phyloP scores from a whole-genome alignment of 1,284 basidiomycete genomes.

The Ustilago loliicola region DNA sequence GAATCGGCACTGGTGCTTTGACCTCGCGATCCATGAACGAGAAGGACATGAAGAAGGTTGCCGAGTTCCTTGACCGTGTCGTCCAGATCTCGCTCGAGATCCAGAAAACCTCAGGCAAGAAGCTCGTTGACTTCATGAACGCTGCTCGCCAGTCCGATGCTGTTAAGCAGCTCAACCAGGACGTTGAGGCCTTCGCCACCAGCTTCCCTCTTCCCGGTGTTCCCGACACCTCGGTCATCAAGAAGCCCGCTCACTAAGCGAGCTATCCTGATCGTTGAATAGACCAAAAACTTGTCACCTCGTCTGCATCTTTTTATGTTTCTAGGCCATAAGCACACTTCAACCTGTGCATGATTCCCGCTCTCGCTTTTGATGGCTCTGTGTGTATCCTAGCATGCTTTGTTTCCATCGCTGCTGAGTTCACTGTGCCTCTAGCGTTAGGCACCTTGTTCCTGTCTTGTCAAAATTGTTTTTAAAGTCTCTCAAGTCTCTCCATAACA shows the following conservation, averaged over 20 bases:
- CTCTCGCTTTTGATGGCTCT: constrained; percentile 8
- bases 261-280: not conserved
- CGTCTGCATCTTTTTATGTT: constrained; percentile 29
- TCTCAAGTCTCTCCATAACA: constrained; percentile 3
- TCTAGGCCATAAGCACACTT: constrained; percentile 43
- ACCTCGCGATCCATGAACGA: constrained; percentile 94
- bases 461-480: constrained; percentile 6
- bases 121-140: constrained; percentile 93
- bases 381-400: constrained; percentile 1
- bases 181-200: constrained; percentile 84
- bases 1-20: constrained; percentile 92
- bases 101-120: constrained; percentile 94
- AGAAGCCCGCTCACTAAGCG: constrained; percentile 57
- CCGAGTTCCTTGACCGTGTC: constrained; percentile 77
- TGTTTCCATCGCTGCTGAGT: constrained; percentile 5
- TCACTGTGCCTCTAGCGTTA: constrained; percentile 1
- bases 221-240: constrained; percentile 74
- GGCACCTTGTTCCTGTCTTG: constrained; percentile 18
- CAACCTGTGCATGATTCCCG: constrained; percentile 56
- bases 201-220: constrained; percentile 94
- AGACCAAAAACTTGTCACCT: constrained; percentile 16
- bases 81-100: constrained; percentile 67
- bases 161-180: constrained; percentile 80
- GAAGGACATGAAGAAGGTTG: constrained; percentile 86
- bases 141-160: constrained; percentile 80